Evolutionary conservation across 129 eudicot species (phyloP), one percentile per base, ranked within the genome.

Genomic region (Ambrosia trifida): DNA sequence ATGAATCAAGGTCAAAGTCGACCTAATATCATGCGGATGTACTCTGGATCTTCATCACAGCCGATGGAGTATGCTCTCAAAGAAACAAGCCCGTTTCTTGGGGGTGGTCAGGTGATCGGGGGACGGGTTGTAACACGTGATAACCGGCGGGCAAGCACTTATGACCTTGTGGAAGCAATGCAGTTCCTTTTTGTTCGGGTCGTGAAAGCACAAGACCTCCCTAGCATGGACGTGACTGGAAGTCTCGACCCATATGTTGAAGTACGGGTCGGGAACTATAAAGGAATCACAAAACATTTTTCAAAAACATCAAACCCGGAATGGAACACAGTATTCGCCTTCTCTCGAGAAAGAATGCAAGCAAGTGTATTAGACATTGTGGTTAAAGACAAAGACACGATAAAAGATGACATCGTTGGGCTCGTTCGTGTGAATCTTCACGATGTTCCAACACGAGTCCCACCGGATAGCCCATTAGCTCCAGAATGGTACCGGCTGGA

Each of bases 381-480:
- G 45, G 86, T 93, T 3, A 93, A 85, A 74, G 96, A 93, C 62
- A 93, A 93, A 82, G 89, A 93, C 72, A 45, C 75, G 78, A 1
- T 93, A 61, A 89, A 85, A 83, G 98, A 93, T 71, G 98, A 87
- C 16, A 84, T 85, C 62, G 84, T 89, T n/a, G 98, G 98, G 18
- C 16, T 75, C 31, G 79, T 93, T 73, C 84, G 84, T 2, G 76
- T 89, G 36, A 92, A 89, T 65, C 83, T 93, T 45, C 79, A 74
- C 19, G 96, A 93, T 79, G 54, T 93, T 43, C 96, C 95, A 2
- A 85, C 83, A 2, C 88, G 96, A 58, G 98, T 89, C 59, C 96
- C 98, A 19, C 98, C 98, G 0, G 98, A 93, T 70, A 93, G 96
- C 68, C 95, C 96, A 9, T 69, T 93, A 76, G 98, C 98, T 68